A percentile compares a stretch with the other conserved stretches of the same genome.
Evolutionary conservation across 371 early-diverging fungal species (phyloP).

Genomic region (Dichotomocladium elegans): DNA sequence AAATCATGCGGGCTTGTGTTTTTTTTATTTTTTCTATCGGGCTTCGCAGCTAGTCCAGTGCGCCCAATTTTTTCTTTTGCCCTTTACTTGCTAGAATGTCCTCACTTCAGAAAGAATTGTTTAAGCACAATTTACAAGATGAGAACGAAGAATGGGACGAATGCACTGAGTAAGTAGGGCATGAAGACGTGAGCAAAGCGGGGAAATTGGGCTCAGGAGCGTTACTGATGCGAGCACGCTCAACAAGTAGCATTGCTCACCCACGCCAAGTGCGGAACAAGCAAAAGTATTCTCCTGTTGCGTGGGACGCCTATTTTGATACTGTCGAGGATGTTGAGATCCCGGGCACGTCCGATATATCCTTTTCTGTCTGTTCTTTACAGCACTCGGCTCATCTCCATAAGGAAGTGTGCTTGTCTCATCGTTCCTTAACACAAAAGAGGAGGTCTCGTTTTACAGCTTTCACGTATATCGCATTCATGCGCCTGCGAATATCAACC

Average conservation of each 20-base stretch:
- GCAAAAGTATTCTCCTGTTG: slow-evolving; percentile 18
- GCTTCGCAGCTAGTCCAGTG: no score
- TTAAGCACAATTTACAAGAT: slow-evolving; percentile 25
- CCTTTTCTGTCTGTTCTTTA: slow-evolving; percentile 19
- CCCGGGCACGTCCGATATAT: slow-evolving; percentile 23
- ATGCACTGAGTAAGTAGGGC: slow-evolving; percentile 11
- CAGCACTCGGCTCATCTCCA: no score
- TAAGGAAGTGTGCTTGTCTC: no score
- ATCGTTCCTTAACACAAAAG: neutral
- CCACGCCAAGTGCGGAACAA: neutral
- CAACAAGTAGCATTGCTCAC: neutral
- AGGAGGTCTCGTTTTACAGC: no score
- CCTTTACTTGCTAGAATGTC: slow-evolving; percentile 34
- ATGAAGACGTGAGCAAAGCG: neutral
- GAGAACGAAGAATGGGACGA: neutral
- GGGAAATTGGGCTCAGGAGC: neutral
- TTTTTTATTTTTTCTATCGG: no score
- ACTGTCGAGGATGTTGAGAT: slow-evolving; percentile 20
- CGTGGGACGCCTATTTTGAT: slow-evolving; percentile 41
- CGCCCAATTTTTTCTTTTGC: no score
- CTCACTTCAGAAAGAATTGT: slow-evolving; percentile 36
- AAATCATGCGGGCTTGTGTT: no score
- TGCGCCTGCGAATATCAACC: slow-evolving; percentile 25
- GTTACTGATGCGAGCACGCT: no score
- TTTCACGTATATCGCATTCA: slow-evolving; percentile 32